Conservation (phyloP, 2,329 filamentous ascomycete species). For the Ophiostoma ips region DNA sequence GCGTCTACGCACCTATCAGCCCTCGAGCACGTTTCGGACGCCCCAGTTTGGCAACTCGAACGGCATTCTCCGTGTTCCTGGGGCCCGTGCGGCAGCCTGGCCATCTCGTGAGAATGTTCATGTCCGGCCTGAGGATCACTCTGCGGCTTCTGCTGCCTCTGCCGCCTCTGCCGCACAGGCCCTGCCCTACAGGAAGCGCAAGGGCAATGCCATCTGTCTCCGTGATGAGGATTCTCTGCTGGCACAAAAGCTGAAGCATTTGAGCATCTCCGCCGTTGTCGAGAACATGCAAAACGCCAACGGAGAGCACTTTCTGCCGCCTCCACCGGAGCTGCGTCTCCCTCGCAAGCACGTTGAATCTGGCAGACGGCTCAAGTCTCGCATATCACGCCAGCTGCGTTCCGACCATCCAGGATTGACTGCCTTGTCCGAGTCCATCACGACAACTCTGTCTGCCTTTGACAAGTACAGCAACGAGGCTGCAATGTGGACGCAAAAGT, state of each 20-base stretch:
- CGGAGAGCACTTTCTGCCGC: constrained; percentile 28
- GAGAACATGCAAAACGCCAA: constrained; percentile 23
- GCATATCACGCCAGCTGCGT: constrained; percentile 33
- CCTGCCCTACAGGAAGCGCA: constrained; percentile 30
- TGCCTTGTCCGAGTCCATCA: constrained; percentile 43
- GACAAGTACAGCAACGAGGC: constrained; percentile 66
- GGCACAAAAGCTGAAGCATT: constrained; percentile 19
- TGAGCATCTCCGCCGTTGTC: constrained; percentile 25
- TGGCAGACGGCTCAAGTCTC: constrained; percentile 36
- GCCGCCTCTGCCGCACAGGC: background rate
- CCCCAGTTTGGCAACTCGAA: constrained; percentile 32
- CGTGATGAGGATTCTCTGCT: constrained; percentile 30
- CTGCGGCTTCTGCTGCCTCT: too few species aligned
- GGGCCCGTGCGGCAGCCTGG: constrained; percentile 55
- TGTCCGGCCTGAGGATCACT: constrained; percentile 22
- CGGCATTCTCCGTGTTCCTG: constrained; percentile 44
- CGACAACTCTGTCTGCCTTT: constrained; percentile 57
- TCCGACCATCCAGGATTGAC: constrained; percentile 14
- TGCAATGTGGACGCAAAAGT: constrained; percentile 68
- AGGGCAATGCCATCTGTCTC: constrained; percentile 31
- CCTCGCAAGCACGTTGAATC: constrained; percentile 45
- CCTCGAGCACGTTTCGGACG: constrained; percentile 18
- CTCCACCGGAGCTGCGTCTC: constrained; percentile 36
- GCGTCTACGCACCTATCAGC: constrained; percentile 20
- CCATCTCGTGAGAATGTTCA: constrained; percentile 52